These are phyloP conservation scores for Leccinum ochraceum DNA, from an alignment of 768 basidiomycete genomes.

Conservation along the genomic window DNA sequence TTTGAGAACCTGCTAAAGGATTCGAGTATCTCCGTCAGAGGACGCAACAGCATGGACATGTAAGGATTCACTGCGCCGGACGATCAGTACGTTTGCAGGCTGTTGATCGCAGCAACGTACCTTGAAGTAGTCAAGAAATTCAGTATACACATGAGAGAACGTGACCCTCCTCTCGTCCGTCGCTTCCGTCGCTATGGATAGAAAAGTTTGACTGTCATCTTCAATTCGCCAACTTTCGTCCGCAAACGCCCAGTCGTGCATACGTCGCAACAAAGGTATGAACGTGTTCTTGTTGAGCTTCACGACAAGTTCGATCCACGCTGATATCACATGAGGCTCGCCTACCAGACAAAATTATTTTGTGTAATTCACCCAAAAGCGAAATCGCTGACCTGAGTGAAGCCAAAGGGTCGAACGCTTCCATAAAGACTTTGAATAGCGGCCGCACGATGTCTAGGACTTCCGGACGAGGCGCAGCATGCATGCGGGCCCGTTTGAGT, in stretches of 20 bases:
- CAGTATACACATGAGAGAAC: conserved; percentile 73
- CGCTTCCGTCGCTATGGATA: conserved; percentile 6
- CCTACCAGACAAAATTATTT: conserved; percentile 32
- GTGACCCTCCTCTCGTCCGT: conserved; percentile 58
- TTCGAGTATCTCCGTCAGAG: conserved; percentile 64
- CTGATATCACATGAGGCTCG: conserved; percentile 55
- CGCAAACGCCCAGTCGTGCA: conserved; percentile 95
- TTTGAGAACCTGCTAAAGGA: conserved; percentile 39
- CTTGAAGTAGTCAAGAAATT: conserved; percentile 87
- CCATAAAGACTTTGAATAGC: conserved; percentile 78
- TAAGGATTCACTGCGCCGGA: conserved; percentile 80
- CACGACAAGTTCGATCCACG: conserved; percentile 87
- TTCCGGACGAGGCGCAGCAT: conserved; percentile 59
- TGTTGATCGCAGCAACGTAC: conserved; percentile 37
- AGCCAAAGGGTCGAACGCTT: conserved; percentile 58
- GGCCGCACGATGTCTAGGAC: conserved; percentile 66
- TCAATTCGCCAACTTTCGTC: conserved; percentile 33
- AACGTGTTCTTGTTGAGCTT: conserved; percentile 93
- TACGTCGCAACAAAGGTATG: conserved; percentile 84
- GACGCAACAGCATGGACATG: conserved; percentile 72
- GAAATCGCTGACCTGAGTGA: conserved; percentile 11
- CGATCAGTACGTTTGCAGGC: neutral
- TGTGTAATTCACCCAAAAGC: no score
- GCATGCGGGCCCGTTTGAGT: conserved; percentile 58
- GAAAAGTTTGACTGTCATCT: neutral